Evolutionary conservation across 768 basidiomycete species (phyloP).

Genomic region (Tulasnella sp.): DNA sequence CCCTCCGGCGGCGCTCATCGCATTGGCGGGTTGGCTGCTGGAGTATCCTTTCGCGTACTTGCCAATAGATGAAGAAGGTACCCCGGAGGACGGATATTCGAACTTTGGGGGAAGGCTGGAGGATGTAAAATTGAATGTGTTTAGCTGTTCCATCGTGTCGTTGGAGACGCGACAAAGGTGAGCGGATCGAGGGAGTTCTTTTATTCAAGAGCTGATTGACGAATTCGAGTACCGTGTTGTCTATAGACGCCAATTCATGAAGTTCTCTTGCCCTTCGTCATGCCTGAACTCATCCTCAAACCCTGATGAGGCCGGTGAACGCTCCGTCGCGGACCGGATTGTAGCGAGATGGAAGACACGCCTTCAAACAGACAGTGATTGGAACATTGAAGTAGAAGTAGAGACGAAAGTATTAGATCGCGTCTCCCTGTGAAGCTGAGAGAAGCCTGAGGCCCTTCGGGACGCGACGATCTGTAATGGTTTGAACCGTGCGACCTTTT

Average conservation of each 20-base stretch:
- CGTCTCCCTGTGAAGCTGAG: neutral
- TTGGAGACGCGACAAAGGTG: neutral
- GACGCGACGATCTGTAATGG: neutral
- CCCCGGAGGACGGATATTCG: neutral
- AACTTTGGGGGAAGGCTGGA: neutral
- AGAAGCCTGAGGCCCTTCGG: too few relatives aligned
- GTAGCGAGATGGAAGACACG: neutral
- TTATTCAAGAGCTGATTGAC: neutral
- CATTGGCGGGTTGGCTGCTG: constrained; percentile 13
- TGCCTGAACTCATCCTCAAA: neutral
- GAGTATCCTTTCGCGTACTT: constrained; percentile 23
- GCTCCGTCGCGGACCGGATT: neutral
- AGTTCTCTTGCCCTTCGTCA: neutral
- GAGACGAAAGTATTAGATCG: neutral
- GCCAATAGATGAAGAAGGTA: neutral
- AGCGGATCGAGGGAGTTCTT: neutral
- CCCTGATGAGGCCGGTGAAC: neutral
- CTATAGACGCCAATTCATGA: neutral
- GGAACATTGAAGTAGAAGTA: neutral
- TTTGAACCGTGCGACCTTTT: neutral
- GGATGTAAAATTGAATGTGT: neutral
- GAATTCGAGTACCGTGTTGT: neutral
- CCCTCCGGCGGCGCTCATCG: neutral
- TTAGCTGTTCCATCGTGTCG: neutral
- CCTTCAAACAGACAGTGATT: neutral